phyloP scores from a whole-genome alignment of 306 rosid species.

The Comarum palustre region DNA sequence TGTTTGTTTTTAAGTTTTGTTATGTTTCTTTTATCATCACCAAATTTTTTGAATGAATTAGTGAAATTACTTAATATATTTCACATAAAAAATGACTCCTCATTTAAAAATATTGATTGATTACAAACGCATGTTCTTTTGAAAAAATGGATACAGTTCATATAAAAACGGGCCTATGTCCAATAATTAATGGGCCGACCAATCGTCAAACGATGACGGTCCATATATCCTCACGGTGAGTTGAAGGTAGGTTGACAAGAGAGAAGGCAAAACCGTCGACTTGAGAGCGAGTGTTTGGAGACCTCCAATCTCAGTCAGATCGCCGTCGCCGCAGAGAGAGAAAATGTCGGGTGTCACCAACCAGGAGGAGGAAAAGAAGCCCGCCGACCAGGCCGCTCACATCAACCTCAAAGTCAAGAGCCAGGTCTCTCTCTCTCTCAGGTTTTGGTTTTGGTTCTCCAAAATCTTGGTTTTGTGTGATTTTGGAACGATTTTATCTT shows the following conservation, averaged over 20 bases:
- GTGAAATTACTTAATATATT: too few species aligned
- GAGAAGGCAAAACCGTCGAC: not conserved
- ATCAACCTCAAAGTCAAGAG: slow-evolving; percentile 54
- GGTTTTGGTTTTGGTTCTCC: not conserved
- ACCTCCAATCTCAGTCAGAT: not conserved
- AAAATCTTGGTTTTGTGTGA: not conserved
- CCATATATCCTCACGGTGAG: not conserved
- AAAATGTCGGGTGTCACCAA: slow-evolving; percentile 41
- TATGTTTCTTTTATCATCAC: too few species aligned
- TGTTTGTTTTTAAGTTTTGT: too few species aligned
- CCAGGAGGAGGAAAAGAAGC: slow-evolving; percentile 52
- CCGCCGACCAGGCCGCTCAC: slow-evolving; percentile 41
- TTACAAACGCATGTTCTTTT: too few species aligned
- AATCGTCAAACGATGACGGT: not conserved
- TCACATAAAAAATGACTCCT: too few species aligned
- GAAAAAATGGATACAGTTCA: too few species aligned
- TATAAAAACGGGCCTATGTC: not conserved
- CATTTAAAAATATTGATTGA: too few species aligned
- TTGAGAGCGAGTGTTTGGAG: not conserved
- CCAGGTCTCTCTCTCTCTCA: slow-evolving; percentile 29
- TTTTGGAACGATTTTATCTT: not conserved
- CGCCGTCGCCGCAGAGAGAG: not conserved
- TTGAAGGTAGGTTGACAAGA: not conserved
- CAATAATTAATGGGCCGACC: not conserved
- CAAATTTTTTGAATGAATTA: too few species aligned